phyloP scores from a whole-genome alignment of 345 rosid genomes.

The Eucalyptus leucophloia region DNA sequence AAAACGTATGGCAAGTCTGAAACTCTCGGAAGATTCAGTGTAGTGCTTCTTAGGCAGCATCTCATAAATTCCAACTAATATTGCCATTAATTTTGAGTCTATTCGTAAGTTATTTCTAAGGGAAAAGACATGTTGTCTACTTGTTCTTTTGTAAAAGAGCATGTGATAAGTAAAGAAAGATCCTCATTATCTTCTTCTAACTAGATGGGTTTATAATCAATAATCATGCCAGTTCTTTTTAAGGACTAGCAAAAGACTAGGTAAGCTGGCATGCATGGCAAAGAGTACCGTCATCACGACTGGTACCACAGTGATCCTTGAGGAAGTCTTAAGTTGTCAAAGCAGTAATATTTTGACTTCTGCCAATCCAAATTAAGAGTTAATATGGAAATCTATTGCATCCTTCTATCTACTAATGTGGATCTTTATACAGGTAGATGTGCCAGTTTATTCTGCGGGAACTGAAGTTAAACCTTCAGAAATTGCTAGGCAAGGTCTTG shows the following conservation, averaged over 20 bases:
- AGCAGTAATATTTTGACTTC: neutral
- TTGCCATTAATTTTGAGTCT: neutral
- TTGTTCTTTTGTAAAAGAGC: neutral
- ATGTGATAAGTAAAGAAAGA: neutral
- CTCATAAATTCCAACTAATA: neutral
- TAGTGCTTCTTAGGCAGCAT: neutral
- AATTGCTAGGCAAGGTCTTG: constrained; percentile 82
- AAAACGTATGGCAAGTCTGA: neutral
- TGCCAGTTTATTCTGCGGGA: constrained; percentile 84
- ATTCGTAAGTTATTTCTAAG: neutral
- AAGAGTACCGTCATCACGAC: neutral
- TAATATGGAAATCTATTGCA: neutral
- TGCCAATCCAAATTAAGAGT: neutral
- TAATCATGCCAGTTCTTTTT: neutral
- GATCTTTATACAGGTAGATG: constrained; percentile 67
- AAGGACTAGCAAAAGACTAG: neutral
- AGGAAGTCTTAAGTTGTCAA: neutral
- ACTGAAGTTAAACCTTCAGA: constrained; percentile 80
- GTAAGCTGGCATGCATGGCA: neutral
- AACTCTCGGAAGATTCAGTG: neutral
- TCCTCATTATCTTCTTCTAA: neutral
- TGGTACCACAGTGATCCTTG: neutral
- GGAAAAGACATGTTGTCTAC: neutral
- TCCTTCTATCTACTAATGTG: constrained; percentile 6
- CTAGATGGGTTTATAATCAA: neutral